A percentile compares a stretch with the other conserved stretches of the same genome.
These are phyloP conservation scores for Pyrenophora graminea DNA, from an alignment of 2,329 filamentous ascomycete genomes.

Conservation along the genomic window DNA sequence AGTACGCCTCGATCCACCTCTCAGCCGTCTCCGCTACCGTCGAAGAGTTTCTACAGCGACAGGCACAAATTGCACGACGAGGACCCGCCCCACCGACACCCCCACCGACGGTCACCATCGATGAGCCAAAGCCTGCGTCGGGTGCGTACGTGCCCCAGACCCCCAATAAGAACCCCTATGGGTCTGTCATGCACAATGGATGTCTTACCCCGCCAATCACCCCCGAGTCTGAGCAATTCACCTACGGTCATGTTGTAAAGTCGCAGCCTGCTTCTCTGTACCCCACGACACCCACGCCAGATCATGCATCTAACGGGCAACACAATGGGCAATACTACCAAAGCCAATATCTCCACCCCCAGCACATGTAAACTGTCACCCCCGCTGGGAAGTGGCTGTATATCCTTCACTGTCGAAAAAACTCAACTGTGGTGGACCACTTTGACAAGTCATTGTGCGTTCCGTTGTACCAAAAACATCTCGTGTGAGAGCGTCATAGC, in stretches of 20 bases:
- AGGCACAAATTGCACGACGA: slow-evolving; percentile 56
- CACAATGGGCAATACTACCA: slow-evolving; percentile 21
- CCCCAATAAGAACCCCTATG: slow-evolving; percentile 74
- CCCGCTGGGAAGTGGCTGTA: slow-evolving; percentile 19
- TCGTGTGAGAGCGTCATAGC: slow-evolving; percentile 48
- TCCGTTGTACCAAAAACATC: slow-evolving; percentile 45
- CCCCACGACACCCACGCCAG: slow-evolving; percentile 46
- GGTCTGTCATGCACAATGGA: slow-evolving; percentile 67
- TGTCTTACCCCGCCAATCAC: slow-evolving; percentile 87
- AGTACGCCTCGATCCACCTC: slow-evolving; percentile 69
- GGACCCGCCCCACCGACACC: slow-evolving; percentile 59
- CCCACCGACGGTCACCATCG: slow-evolving; percentile 59
- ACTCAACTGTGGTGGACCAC: slow-evolving; percentile 16
- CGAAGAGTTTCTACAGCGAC: slow-evolving; percentile 67
- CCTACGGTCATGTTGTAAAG: slow-evolving; percentile 36
- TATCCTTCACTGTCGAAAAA: slow-evolving; percentile 22
- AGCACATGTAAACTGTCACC: slow-evolving; percentile 37
- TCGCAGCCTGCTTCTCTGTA: slow-evolving; percentile 35
- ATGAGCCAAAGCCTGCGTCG: slow-evolving; percentile 52
- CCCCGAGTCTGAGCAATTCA: slow-evolving; percentile 62
- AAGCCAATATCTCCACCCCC: slow-evolving; percentile 40
- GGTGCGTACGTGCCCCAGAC: slow-evolving; percentile 69
- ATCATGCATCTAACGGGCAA: slow-evolving; percentile 36
- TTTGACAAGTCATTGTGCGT: slow-evolving; percentile 16
- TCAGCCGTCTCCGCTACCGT: slow-evolving; percentile 67